A percentile compares a stretch with the other conserved stretches of the same genome.
Evolutionary conservation across 1,284 basidiomycete species (phyloP).

Genomic region (Heterobasidion parviporum): DNA sequence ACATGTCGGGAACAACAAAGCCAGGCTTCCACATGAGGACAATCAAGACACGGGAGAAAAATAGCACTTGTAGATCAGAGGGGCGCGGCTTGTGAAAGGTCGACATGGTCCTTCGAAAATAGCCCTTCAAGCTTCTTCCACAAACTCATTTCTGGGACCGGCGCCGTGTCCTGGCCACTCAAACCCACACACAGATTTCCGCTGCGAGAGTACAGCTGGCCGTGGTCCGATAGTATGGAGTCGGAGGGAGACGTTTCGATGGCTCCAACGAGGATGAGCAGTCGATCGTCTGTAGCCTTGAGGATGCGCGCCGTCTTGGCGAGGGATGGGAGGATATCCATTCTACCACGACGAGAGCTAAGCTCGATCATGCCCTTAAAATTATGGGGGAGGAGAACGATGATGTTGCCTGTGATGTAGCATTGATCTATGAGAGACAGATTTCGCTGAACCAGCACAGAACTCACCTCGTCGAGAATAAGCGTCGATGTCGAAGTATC

Average conservation of each 20-base stretch:
- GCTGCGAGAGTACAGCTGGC: conserved; percentile 2
- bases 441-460: conserved; percentile 1
- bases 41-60: too few species aligned
- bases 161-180: conserved; percentile 8
- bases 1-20: too few species aligned
- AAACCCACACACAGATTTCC: conserved; percentile 8
- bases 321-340: conserved; percentile 9
- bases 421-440: conserved; percentile 4
- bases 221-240: conserved; percentile 5
- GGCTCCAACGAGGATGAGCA: conserved; percentile 5
- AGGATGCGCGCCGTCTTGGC: conserved; percentile 1
- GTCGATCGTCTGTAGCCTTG: conserved; percentile 2
- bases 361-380: conserved; percentile 10
- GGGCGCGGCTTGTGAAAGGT: too few species aligned
- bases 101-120: too few species aligned
- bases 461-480: conserved; percentile 9
- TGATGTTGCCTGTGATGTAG: conserved; percentile 8
- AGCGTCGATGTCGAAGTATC: conserved; percentile 4
- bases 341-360: conserved; percentile 4
- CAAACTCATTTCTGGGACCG: conserved; percentile 2
- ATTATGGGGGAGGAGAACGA: conserved; percentile 10
- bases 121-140: conserved; percentile 1
- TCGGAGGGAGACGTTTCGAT: neutral
- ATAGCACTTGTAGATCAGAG: too few species aligned
- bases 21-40: too few species aligned